Base-by-base conservation (phyloP, 805 yeast species). In the Candida khao-thaluensis region DNA sequence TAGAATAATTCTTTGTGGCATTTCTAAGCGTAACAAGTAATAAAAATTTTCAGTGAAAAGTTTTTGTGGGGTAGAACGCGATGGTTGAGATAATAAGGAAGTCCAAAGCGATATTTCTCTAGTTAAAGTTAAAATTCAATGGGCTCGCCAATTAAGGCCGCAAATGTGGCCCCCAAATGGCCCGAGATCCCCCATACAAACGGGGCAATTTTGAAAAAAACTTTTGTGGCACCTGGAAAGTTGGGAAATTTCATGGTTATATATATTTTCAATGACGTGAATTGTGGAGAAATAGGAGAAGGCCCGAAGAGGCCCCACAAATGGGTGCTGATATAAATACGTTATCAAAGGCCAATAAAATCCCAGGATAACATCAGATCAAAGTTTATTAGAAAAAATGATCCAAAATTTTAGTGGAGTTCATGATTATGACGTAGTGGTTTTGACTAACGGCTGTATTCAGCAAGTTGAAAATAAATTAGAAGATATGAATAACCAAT, bases 351-450 rank as follows among this genome's bases (percentile, higher is more conserved):
- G 34, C 51, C 51, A 47, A 47, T 47, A 34, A 47, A 44, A 47
- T 38, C 24, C 2, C 14, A 29, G 21, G 50, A 46, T 46, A 42
- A 42, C n/a, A n/a, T n/a, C n/a, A n/a, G n/a, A n/a, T n/a, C n/a
- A 26, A 17, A 35, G 21, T 12, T 25, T 25, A 28, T 10, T 7
- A 27, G 8, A n/a, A 25, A 43, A 10, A 28, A 64, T 64, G 67
- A 63, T 64, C 41, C 66, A 63, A 40, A 63, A 56, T 46, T 63
- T 51, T 44, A 58, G 59, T 27, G 62, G 68, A 34, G 53, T 60
- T 11, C 44, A 51, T 17, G 64, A 57, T 31, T 59, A 61, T 42
- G 65, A 63, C 44, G 62, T 64, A 6, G 46, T 64, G 16, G 48
- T 64, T 7, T 57, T 65, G 5, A 57, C 69, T 14, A 65, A 65